Base-by-base conservation (phyloP, 768 basidiomycete genomes). In the Suillus subluteus region DNA sequence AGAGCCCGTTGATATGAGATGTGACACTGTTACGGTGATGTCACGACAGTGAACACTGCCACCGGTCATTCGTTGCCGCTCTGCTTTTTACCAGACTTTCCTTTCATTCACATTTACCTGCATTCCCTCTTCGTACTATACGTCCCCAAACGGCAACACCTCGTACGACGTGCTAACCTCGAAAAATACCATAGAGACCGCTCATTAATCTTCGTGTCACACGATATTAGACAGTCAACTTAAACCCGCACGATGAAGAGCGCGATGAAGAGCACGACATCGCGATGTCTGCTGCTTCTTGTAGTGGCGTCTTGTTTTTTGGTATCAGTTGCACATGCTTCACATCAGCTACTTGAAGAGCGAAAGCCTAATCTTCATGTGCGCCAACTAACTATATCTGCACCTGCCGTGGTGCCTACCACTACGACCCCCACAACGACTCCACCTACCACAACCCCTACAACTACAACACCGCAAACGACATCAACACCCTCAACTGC, bases 301-400 rank as follows among this genome's bases (percentile, higher is more conserved):
- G 71, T 76, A 38, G 58, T 72, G 43, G 64, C 73, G 7, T 70
- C 75, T 32, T 74, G 74, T 40, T 73, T 71, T 52, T 46, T 76
- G 48, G 65, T 79, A 18, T 67, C 76, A 62, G 74, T 72, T 44
- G 68, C 70, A 18, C 62, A 72, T 56, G 73, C 69, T 76, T 68
- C 65, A 75, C 56, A 70, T 37, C 67, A 72, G 43, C 67, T 66
- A 55, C 67, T 75, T 38, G 62, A 67, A 56, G 66, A 61, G 37
- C 70, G 55, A 43, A 54, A 32, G 15, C 67, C 50, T 46, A 46
- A 21, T 32, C 26, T 68, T 59, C 71, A 73, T 69, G 64, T 73
- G 61, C 73, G 70, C 58, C 50, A 70, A 18, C 4, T 11, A 21
- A 11, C 21, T 4, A 62, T 71, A 21, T 66, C 30, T 32, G 0